A percentile compares a stretch with the other conserved stretches of the same genome.
phyloP scores from a whole-genome alignment of 202 grass and related monocot genomes.

The Saccharum hybrid region DNA sequence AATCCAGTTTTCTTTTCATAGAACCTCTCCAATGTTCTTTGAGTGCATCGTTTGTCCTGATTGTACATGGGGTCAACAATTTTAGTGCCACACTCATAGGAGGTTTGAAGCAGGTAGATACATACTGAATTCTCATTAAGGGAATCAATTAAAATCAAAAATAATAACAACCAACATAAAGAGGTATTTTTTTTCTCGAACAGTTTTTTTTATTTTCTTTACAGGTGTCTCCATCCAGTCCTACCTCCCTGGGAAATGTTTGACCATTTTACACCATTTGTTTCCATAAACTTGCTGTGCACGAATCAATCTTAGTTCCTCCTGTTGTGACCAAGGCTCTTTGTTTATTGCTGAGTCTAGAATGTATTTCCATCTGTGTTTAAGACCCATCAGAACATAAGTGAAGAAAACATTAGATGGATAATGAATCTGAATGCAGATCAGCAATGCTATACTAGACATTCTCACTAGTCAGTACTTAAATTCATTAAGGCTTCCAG shows the following conservation, averaged over 20 bases:
- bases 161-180: slow-evolving; percentile 17
- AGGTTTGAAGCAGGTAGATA: slow-evolving; percentile 27
- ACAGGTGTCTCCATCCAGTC: slow-evolving; percentile 8
- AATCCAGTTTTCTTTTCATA: slow-evolving; percentile 60
- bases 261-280: slow-evolving; percentile 62
- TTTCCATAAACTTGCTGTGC: slow-evolving; percentile 72
- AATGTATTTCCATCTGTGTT: slow-evolving; percentile 60
- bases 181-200: not conserved
- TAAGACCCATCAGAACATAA: slow-evolving; percentile 22
- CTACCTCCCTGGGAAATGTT: slow-evolving; percentile 74
- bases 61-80: slow-evolving; percentile 27
- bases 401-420: not conserved
- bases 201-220: not conserved
- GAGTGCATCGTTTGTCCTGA: slow-evolving; percentile 57
- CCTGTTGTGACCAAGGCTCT: slow-evolving; percentile 65
- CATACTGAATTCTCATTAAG: slow-evolving; percentile 20
- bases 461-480: not conserved
- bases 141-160: slow-evolving; percentile 20
- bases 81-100: slow-evolving; percentile 13
- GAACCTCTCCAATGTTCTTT: slow-evolving; percentile 55
- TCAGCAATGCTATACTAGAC: slow-evolving; percentile 3
- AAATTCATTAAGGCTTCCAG: slow-evolving; percentile 20
- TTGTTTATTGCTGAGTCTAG: slow-evolving; percentile 69
- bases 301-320: slow-evolving; percentile 67
- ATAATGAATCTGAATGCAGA: slow-evolving; percentile 27